Evolutionary conservation across 2,329 filamentous ascomycete genomes (phyloP), one percentile per base, ranked within the genome.

Genomic region (Macrophomina phaseolina): DNA sequence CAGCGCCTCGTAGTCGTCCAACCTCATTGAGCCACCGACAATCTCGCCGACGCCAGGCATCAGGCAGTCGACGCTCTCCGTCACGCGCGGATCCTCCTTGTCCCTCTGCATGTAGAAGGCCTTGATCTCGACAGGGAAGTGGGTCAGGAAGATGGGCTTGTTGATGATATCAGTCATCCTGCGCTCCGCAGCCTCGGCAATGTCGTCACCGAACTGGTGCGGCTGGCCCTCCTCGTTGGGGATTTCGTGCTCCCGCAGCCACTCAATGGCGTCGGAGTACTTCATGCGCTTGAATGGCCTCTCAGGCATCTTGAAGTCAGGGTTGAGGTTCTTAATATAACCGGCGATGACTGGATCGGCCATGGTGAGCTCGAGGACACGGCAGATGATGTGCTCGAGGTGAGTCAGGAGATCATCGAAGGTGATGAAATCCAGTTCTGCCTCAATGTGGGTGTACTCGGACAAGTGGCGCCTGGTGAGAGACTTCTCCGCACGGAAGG

Each of bases 61-160:
- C 69, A 91, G 77, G 68, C 87, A 86, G 71, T 99, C 95, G 14
- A 98, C 94, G 69, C 89, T 93, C 85, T 99, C 94, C 0, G 95
- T 99, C 34, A 97, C 93, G 32, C 94, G 87, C 36, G 81, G 82
- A 76, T 99, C 95, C 36, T 86, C 81, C 51, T 85, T 84, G 73
- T 94, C 95, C 81, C 91, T 94, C 81, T 94, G 90, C 95, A 99
- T 99, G 86, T 99, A 99, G 80, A 99, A 99, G 1, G 95, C 91
- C 86, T 99, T 99, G 86, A 99, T 97, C 82, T 94, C 93, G 68
- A 90, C 90, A 23, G 95, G 95, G 88, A 99, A 99, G 82, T 98
- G 94, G 2, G 94, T 98, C 49, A 98, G 86, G 84, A 98, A 92
- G 80, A 99, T 97, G 69, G 95, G 95, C 65, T 88, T 84, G 88